Base-by-base conservation (phyloP, 2,329 filamentous ascomycete genomes). In the Pseudogymnoascus pannorum region DNA sequence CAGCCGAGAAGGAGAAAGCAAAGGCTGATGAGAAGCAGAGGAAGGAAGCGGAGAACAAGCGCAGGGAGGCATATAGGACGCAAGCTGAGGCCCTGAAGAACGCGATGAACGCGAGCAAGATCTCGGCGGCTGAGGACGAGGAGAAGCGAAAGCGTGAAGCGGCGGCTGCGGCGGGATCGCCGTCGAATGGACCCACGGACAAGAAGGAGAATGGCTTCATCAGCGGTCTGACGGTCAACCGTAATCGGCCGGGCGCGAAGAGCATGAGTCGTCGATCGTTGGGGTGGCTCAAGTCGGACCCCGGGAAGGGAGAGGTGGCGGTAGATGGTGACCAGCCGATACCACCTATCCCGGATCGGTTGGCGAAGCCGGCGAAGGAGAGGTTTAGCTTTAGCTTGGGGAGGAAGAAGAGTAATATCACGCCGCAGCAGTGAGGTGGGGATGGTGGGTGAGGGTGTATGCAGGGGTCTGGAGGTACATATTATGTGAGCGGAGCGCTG, bases 181-280 rank as follows among this genome's bases (percentile, higher is more conserved):
- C 33, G 24, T 36, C 31, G 26, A 36, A 6, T 22, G 40, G 18
- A n/a, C n/a, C n/a, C n/a, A n/a, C 29, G 29, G 29, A 31, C n/a
- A 64, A 63, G 20, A 73, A 70, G 51, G 67, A 74, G 20, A 76
- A 76, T 54, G 76, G 78, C 4, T 78, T 84, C 29, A 76, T 94
- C 42, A 85, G 31, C 61, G 61, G 18, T 36, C 66, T 63, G 5
- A 64, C 63, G 9, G 61, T 70, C 18, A 68, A 60, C 9, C 81
- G 89, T 48, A 86, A 89, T 65, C 83, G 86, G 67, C 81, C 87
- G 60, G 85, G 85, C 8, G 91, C 87, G 72, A 93, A 90, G 76
- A 92, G 89, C 65, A 82, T 96, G 77, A 84, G 89, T 57, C 84
- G 87, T 65, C 91, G 88, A 73, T 88, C 89, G 66, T 87, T 90